A percentile compares a stretch with the other conserved stretches of the same genome.
Conservation (phyloP, 1,139 yeast species). For the Diutina neorugosa region DNA sequence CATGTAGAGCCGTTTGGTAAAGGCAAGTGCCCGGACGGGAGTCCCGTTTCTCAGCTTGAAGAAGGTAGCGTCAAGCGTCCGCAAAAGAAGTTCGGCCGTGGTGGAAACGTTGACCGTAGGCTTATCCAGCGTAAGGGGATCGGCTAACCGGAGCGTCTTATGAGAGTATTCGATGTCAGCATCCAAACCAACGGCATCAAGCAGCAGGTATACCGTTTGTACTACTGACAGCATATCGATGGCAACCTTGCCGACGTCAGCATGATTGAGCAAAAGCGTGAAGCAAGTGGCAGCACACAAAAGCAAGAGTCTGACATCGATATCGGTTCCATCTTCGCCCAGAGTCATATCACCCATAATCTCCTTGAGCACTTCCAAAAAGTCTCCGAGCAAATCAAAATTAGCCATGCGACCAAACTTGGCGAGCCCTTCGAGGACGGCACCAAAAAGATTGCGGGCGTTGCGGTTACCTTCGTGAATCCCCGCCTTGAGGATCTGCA, state of each 20-base stretch:
- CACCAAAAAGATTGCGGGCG: conserved; percentile 52
- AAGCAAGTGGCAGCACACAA: conserved; percentile 86
- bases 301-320: conserved; percentile 49
- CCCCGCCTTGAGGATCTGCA: conserved; percentile 57
- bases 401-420: conserved; percentile 87
- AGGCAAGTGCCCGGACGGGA: conserved; percentile 63
- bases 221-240: conserved; percentile 64
- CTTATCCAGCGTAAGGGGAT: conserved; percentile 48
- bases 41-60: conserved; percentile 70
- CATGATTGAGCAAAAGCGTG: conserved; percentile 64
- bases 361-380: conserved; percentile 79
- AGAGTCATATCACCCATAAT: conserved; percentile 37
- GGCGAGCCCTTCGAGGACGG: conserved; percentile 85
- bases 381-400: conserved; percentile 83
- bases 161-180: conserved; percentile 80
- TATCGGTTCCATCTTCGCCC: conserved; percentile 13
- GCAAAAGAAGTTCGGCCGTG: conserved; percentile 70
- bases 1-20: conserved; percentile 67
- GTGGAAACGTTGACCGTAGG: conserved; percentile 81
- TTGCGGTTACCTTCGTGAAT: conserved; percentile 32
- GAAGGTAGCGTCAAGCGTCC: conserved; percentile 70
- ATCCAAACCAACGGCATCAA: conserved; percentile 62
- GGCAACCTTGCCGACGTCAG: conserved; percentile 41
- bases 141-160: conserved; percentile 65
- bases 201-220: conserved; percentile 53